Conservation (phyloP, 2,329 filamentous ascomycete genomes). For the Penicillium sp. region DNA sequence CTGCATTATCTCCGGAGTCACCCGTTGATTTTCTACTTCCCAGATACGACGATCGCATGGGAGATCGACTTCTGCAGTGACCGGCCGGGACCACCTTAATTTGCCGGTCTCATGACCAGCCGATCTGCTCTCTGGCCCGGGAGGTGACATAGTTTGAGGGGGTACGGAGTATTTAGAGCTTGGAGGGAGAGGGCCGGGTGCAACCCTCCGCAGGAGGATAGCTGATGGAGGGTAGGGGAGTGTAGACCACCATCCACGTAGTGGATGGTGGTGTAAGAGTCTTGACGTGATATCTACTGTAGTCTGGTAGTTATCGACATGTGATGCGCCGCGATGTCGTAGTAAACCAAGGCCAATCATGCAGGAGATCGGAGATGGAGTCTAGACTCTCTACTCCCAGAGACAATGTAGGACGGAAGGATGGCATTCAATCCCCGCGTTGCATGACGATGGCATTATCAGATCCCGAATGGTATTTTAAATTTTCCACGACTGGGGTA, state of each 20-base stretch:
- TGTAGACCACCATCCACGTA: neutral
- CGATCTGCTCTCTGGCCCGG: conserved; percentile 7
- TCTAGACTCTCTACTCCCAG: neutral
- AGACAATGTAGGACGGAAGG: neutral
- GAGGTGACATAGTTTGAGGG: neutral
- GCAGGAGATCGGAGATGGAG: neutral
- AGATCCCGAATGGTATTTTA: too few relatives aligned
- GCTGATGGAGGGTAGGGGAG: neutral
- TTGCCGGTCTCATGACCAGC: conserved; percentile 19
- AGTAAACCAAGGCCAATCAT: neutral
- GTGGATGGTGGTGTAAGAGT: neutral
- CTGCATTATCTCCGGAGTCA: neutral
- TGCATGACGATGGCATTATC: conserved; percentile 4
- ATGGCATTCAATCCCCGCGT: neutral
- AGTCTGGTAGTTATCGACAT: neutral
- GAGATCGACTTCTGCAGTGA: conserved; percentile 24
- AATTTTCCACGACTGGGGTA: neutral
- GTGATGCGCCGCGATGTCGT: neutral
- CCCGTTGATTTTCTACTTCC: neutral
- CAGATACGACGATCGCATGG: neutral
- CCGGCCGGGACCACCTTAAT: conserved; percentile 8
- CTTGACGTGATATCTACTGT: too few relatives aligned
- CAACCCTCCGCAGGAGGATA: conserved; percentile 11
- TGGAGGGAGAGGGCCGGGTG: conserved; percentile 3
- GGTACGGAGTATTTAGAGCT: neutral